Evolutionary conservation across 495 filamentous ascomycete species (phyloP).

Genomic region (Schizothecium vesticola): DNA sequence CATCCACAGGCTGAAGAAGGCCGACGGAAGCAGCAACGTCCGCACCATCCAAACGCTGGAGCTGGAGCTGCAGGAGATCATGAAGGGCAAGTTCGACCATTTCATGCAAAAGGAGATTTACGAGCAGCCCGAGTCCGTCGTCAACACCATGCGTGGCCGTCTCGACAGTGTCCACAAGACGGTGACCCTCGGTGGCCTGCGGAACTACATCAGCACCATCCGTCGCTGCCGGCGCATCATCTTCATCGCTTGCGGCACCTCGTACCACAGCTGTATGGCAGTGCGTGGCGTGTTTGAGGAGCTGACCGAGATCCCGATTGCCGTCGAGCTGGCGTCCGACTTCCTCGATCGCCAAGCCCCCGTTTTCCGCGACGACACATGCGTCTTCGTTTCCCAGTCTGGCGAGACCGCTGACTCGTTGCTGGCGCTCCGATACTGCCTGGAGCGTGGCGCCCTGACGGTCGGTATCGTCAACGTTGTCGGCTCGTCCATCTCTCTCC

Average conservation of each 20-base stretch:
- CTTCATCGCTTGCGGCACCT: constrained; percentile 97
- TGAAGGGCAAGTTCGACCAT: constrained; percentile 99
- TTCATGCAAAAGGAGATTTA: constrained; percentile 99
- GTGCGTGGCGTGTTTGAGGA: constrained; percentile 97
- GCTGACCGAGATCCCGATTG: constrained; percentile 94
- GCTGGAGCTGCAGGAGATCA: constrained; percentile 98
- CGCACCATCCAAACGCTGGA: constrained; percentile 97
- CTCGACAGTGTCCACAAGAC: constrained; percentile 86
- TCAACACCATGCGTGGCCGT: constrained; percentile 99
- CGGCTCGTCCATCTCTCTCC: constrained; percentile 93
- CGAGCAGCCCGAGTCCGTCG: constrained; percentile 96
- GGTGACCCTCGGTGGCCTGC: constrained; percentile 89
- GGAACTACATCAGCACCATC: constrained; percentile 94
- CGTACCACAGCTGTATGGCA: constrained; percentile 98
- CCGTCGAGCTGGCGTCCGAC: constrained; percentile 94
- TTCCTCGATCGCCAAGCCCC: constrained; percentile 96
- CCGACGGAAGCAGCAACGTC: constrained; percentile 93
- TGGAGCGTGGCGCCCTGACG: constrained; percentile 93
- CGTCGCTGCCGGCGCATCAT: constrained; percentile 93
- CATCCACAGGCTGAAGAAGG: constrained; percentile 95
- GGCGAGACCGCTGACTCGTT: constrained; percentile 98
- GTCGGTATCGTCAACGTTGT: constrained; percentile 98
- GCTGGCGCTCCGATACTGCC: constrained; percentile 92
- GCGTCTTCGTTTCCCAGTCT: constrained; percentile 97
- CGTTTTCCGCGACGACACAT: constrained; percentile 99